Evolutionary conservation across 1,139 yeast genomes (phyloP).

Genomic region (Taiozyma sp.): DNA sequence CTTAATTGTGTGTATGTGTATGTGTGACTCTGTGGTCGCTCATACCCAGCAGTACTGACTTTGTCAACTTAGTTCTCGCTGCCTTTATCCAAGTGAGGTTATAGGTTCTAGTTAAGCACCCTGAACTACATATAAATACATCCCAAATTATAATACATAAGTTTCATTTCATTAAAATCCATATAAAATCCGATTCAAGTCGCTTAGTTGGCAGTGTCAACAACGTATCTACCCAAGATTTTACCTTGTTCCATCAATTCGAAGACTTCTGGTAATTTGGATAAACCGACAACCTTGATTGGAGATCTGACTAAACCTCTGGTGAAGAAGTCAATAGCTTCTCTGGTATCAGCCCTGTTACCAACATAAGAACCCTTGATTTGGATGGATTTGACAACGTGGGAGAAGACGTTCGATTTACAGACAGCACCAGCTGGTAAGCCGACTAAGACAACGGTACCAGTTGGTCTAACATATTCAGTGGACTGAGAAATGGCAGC

Average conservation of each 20-base stretch:
- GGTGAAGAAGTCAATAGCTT: slow-evolving; percentile 67
- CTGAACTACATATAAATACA: background rate
- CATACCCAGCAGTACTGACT: too few relatives aligned
- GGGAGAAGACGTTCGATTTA: slow-evolving; percentile 56
- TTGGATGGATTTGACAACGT: slow-evolving; percentile 59
- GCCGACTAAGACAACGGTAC: slow-evolving; percentile 72
- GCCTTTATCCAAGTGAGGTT: background rate
- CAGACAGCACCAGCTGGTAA: slow-evolving; percentile 71
- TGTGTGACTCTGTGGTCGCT: background rate
- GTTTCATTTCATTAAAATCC: background rate
- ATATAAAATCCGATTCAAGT: background rate
- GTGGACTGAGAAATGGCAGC: slow-evolving; percentile 60
- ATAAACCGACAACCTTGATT: slow-evolving; percentile 64
- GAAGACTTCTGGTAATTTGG: slow-evolving; percentile 58
- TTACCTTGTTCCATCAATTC: slow-evolving; percentile 68
- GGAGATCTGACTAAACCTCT: slow-evolving; percentile 71
- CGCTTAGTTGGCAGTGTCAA: slow-evolving; percentile 53
- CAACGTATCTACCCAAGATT: slow-evolving; percentile 74
- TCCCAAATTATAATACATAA: background rate
- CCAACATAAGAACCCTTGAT: slow-evolving; percentile 77
- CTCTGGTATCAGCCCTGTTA: slow-evolving; percentile 75
- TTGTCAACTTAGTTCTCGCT: too few relatives aligned
- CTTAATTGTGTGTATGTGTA: too few relatives aligned
- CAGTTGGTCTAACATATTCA: slow-evolving; percentile 61
- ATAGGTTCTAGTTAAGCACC: too few relatives aligned